A percentile compares a stretch with the other conserved stretches of the same genome.
phyloP scores from a whole-genome alignment of 306 rosid species.

The Cicer yamashitae region DNA sequence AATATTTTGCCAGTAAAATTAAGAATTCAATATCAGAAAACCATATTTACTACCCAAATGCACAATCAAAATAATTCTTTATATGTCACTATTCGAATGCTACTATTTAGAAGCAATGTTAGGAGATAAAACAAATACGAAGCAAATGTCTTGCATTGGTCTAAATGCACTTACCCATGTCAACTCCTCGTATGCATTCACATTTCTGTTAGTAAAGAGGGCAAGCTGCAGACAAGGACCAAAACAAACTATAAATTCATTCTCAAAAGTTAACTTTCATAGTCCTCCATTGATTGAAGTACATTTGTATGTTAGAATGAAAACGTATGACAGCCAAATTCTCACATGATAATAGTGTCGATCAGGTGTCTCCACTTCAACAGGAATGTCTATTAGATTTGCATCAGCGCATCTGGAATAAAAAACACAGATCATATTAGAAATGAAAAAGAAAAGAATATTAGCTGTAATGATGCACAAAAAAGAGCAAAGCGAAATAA shows the following conservation, averaged over 20 bases:
- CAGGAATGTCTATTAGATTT: constrained; percentile 81
- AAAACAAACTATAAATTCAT: constrained; percentile 31
- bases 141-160: constrained; percentile 18
- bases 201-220: constrained; percentile 75
- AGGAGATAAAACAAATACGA: constrained; percentile 23
- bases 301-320: constrained; percentile 4
- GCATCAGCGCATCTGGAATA: constrained; percentile 70
- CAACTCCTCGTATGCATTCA: constrained; percentile 79
- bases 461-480: not conserved
- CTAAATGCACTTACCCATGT: constrained; percentile 75
- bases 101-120: constrained; percentile 30
- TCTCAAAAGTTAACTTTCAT: constrained; percentile 13
- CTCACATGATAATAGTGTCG: constrained; percentile 91
- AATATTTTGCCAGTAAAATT: not conserved
- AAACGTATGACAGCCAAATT: constrained; percentile 1
- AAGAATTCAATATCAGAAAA: constrained; percentile 8
- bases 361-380: constrained; percentile 96
- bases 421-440: constrained; percentile 9
- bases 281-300: constrained; percentile 7
- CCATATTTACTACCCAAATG: not conserved
- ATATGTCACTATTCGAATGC: not conserved
- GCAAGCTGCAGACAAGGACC: constrained; percentile 70
- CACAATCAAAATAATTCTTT: not conserved
- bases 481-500: not conserved
- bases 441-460: not conserved